Evolutionary conservation across 192 early-diverging fungal species (phyloP), one percentile per base, ranked within the genome.

Genomic region (Backusella tuberculispora): DNA sequence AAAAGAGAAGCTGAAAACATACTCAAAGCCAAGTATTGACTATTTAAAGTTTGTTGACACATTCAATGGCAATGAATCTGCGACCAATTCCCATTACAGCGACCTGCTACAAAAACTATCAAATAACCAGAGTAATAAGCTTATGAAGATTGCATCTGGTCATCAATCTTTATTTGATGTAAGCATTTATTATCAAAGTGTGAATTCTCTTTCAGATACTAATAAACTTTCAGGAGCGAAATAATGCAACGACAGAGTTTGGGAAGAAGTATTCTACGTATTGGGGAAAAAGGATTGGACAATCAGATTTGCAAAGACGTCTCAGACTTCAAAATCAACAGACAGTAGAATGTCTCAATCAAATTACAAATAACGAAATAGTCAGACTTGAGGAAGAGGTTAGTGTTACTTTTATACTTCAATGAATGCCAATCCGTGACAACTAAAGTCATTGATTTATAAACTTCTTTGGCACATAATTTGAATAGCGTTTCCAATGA

Each of bases 181-280:
- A 45, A 68, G 66, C 24, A 63, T 65, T 38, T 65, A 41, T 65
- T 65, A 65, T 65, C 63, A 15, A 65, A 65, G 63, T 15, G 37
- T 13, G 63, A 65, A 40, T 14, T 34, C 0, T 65, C 10, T 13
- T 65, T 29, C 12, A 65, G 38, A 65, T 65, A 65, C 40, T 34
- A 34, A 34, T 34, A 1, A 2, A 50, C 47, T 19, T 50, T 50
- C 19, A 65, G 13, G 14, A 6, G 38, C 63, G 37, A 65, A 34
- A 63, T 29, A 1, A 34, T 34, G 10, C 1, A 21, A 63, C 37
- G 29, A 13, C 60, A 6, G 60, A 63, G 13, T 63, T 63, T 63
- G 29, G 56, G 10, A 13, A 63, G 13, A 65, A 65, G 40, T 65
- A 17, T 12, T 12, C 63, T 65, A 37, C 37, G 5, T 65, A 40